Evolutionary conservation across 208 protist species (phyloP).

Genomic region (Trichomonas gallinae): DNA sequence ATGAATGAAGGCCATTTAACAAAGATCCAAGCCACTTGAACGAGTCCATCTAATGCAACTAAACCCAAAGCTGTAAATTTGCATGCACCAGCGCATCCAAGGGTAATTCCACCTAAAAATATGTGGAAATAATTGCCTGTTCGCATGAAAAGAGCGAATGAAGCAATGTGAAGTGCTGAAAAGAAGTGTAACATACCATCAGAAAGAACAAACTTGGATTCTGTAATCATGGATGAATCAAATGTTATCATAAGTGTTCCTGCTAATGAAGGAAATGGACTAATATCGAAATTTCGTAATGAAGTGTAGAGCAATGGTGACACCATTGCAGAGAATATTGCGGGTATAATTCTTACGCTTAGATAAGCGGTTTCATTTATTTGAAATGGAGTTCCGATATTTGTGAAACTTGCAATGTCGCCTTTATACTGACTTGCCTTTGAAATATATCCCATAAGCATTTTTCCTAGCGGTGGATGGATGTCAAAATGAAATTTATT

Average conservation of each 20-base stretch:
- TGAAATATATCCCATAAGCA: not conserved
- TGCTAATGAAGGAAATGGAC: not conserved
- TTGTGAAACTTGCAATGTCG: not conserved
- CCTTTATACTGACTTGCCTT: not conserved
- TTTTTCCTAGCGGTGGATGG: not conserved
- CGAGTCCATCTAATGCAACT: not conserved
- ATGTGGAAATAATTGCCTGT: too few relatives aligned
- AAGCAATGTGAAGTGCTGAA: not conserved
- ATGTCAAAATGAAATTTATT: constrained; percentile 5
- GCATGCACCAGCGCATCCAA: not conserved
- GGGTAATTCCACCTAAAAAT: not conserved
- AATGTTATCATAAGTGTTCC: not conserved
- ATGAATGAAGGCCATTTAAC: not conserved
- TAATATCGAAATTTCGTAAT: not conserved
- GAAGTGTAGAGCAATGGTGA: not conserved
- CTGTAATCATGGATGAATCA: not conserved
- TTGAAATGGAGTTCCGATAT: not conserved
- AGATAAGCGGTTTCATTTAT: not conserved
- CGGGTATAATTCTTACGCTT: not conserved
- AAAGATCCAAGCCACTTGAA: not conserved
- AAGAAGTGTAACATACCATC: constrained; percentile 8
- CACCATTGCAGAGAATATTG: not conserved
- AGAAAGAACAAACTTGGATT: not conserved
- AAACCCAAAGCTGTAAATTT: constrained; percentile 2
- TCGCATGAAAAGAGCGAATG: not conserved